Base-by-base conservation (phyloP, 2,329 filamentous ascomycete species). In the Cladosporium sp. region DNA sequence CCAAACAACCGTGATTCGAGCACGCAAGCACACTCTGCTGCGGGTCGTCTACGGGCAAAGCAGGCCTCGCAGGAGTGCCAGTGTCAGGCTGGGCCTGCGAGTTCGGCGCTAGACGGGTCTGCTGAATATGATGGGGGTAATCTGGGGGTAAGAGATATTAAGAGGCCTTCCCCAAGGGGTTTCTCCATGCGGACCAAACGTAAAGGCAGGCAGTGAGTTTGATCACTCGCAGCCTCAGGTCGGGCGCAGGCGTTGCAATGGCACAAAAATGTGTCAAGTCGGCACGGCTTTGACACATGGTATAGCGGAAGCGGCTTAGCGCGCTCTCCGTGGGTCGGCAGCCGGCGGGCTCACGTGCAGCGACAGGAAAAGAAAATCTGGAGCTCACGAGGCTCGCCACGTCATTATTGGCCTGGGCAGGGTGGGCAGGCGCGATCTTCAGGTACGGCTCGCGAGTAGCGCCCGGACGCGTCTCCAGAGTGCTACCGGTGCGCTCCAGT, bases 101-200 rank as follows among this genome's bases (percentile, higher is more conserved):
- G 26, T 29, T 31, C 18, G 18, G 35, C 35, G 33, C 37, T 59
- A 59, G 56, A 29, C 61, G 61, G 61, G 50, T 46, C 18, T 55
- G 49, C 49, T 62, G 46, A 62, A 55, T 62, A 62, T 49, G 37
- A 49, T 53, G 49, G 60, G 49, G 60, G 46, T 53, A 62, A 62
- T 53, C 44, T 37, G 49, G 60, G 60, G 60, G 60, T 62, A 62
- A 62, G 12, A 37, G 58, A 33, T 46, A 46, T 33, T 35, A 50
- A 23, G 21, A 8, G 44, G 35, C 18, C 49, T 56, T 44, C 61
- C 61, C 61, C 61, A 63, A 63, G 61, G 50, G 61, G 61, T 44
- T 55, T 53, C 61, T 63, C 61, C 61, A 63, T 56, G 61, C 61
- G 61, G 33, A 55, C 21, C 58, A 52, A 52, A 62, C 59, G 59